Conservation (phyloP, 2,329 filamentous ascomycete species). For the Raffaelea arxii region DNA sequence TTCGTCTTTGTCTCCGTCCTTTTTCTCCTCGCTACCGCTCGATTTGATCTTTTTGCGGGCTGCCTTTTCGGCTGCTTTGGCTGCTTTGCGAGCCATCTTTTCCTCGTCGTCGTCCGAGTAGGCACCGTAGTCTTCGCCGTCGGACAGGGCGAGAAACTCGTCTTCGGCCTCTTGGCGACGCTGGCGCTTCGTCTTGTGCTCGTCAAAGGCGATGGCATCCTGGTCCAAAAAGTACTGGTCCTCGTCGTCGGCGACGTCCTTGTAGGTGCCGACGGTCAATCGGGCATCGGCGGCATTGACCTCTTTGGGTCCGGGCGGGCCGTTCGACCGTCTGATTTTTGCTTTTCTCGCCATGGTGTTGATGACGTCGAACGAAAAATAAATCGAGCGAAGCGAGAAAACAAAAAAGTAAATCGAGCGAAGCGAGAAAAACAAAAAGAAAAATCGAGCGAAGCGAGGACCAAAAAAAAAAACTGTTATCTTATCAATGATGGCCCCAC, state of each 20-base stretch:
- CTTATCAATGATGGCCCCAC: no score
- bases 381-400: not conserved
- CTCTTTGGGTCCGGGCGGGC: constrained; percentile 42
- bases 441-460: no score
- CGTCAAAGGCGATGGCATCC: constrained; percentile 79
- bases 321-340: constrained; percentile 45
- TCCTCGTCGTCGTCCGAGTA: constrained; percentile 15
- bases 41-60: not conserved
- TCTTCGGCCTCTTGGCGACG: constrained; percentile 55
- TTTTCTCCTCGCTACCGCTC: constrained; percentile 28
- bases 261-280: constrained; percentile 52
- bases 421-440: not conserved
- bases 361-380: not conserved
- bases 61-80: constrained; percentile 22
- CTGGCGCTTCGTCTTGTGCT: constrained; percentile 65
- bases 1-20: constrained; percentile 18
- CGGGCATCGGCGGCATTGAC: constrained; percentile 49
- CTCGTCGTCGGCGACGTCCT: constrained; percentile 86
- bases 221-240: constrained; percentile 86
- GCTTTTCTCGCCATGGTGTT: constrained; percentile 53
- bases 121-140: constrained; percentile 43
- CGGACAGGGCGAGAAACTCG: constrained; percentile 46
- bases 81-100: constrained; percentile 7
- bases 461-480: no score
- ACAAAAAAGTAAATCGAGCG: not conserved